A percentile compares a stretch with the other conserved stretches of the same genome.
phyloP scores from a whole-genome alignment of 2,329 filamentous ascomycete genomes.

The Fragosphaeria purpurea region DNA sequence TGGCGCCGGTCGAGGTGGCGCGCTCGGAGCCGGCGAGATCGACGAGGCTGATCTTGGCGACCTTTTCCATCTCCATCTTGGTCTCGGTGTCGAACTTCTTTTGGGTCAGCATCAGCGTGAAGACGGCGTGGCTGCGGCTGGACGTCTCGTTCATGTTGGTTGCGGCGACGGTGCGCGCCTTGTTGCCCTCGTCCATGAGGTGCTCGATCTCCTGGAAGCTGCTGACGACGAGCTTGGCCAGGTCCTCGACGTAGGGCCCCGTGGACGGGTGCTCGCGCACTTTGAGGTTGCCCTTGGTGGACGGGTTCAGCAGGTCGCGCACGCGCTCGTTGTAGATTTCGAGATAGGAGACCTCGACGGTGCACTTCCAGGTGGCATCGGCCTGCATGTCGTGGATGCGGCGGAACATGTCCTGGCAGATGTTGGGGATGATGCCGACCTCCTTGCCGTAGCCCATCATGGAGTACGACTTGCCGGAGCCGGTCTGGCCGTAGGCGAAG shows the following conservation, averaged over 20 bases:
- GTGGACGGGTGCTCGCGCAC: conserved; percentile 93
- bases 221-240: conserved; percentile 87
- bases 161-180: conserved; percentile 91
- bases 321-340: conserved; percentile 99
- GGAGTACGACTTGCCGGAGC: conserved; percentile 96
- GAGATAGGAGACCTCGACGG: conserved; percentile 95
- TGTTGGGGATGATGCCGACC: conserved; percentile 85
- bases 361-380: conserved; percentile 88
- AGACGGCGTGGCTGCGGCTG: conserved; percentile 95
- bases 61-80: conserved; percentile 95
- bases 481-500: conserved; percentile 96
- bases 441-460: conserved; percentile 77
- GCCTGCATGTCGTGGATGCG: conserved; percentile 69
- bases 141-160: conserved; percentile 99
- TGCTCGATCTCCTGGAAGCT: conserved; percentile 95
- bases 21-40: conserved; percentile 96
- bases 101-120: conserved; percentile 90
- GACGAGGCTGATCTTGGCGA: conserved; percentile 94
- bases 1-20: conserved; percentile 94
- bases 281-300: conserved; percentile 66
- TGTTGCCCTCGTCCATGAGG: conserved; percentile 98
- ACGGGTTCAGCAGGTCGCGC: conserved; percentile 74
- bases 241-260: conserved; percentile 91
- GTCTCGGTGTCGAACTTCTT: conserved; percentile 86
- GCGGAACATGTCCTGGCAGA: conserved; percentile 92